phyloP scores from a whole-genome alignment of 345 rosid genomes.

The Lepidium aucheri region DNA sequence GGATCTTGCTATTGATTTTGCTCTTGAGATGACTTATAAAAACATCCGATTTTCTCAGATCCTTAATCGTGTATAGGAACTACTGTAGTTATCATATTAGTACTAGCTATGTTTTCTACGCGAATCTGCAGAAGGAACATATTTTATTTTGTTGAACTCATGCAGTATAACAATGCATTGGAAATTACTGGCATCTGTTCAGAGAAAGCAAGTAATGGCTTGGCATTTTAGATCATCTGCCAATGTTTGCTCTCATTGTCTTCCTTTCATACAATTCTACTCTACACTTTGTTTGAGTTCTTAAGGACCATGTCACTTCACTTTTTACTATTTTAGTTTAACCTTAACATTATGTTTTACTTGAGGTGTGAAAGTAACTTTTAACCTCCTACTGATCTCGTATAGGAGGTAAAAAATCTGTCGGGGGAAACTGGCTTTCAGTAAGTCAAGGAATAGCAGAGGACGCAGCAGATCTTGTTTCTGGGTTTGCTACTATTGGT shows the following conservation, averaged over 20 bases:
- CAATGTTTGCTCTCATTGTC: background rate
- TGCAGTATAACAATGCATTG: background rate
- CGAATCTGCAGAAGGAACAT: background rate
- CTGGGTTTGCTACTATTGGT: constrained; percentile 97
- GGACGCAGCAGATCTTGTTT: constrained; percentile 93
- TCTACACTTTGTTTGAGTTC: background rate
- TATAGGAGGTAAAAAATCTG: constrained; percentile 72
- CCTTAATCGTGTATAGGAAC: background rate
- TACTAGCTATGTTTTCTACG: background rate
- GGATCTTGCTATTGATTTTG: background rate
- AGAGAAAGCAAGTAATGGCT: background rate
- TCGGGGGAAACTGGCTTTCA: constrained; percentile 93
- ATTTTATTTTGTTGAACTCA: background rate
- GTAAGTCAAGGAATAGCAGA: constrained; percentile 97
- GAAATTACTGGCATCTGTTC: background rate
- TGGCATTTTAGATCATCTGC: background rate
- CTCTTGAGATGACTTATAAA: background rate
- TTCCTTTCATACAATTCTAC: background rate
- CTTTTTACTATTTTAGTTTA: background rate
- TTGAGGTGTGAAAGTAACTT: constrained; percentile 9
- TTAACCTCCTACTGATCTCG: background rate
- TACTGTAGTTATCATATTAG: background rate
- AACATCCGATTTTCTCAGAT: background rate
- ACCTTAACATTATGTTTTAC: background rate
- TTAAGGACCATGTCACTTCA: constrained; percentile 1